phyloP scores from a whole-genome alignment of 1,284 basidiomycete species.

The Tremellales sp. region DNA sequence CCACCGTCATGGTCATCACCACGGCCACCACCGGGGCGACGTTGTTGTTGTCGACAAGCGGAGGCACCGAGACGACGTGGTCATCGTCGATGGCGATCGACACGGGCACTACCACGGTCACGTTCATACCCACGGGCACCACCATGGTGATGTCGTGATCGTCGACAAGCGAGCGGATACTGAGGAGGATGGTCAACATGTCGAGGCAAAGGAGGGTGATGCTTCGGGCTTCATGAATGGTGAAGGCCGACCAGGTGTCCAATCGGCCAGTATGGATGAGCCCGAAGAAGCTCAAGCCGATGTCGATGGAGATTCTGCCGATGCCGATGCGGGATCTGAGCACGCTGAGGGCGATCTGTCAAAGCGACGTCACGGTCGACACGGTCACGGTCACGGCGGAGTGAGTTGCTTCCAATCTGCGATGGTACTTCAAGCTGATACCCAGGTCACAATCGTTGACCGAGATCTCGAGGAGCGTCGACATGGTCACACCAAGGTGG shows the following conservation, averaged over 20 bases:
- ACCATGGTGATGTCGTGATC: conserved; percentile 3
- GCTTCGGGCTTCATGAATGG: too few species aligned
- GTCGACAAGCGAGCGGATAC: neutral
- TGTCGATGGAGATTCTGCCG: too few species aligned
- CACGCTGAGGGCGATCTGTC: too few species aligned
- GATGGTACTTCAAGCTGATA: too few species aligned
- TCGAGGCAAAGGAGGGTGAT: neutral
- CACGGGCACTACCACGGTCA: neutral
- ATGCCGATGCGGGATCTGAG: too few species aligned
- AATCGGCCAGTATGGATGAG: neutral
- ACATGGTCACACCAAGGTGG: neutral
- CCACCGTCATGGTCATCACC: conserved; percentile 4
- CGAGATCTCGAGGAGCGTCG: neutral
- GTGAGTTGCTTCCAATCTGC: neutral
- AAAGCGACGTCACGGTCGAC: neutral
- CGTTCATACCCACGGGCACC: neutral
- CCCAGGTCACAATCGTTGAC: too few species aligned
- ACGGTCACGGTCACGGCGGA: neutral
- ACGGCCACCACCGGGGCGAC: conserved; percentile 2
- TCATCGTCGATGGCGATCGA: neutral
- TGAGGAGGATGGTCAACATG: too few species aligned
- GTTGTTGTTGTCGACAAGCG: neutral
- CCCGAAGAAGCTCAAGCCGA: too few species aligned
- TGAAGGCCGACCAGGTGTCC: too few species aligned
- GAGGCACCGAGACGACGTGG: conserved; percentile 1